Evolutionary conservation across 495 filamentous ascomycete species (phyloP).

Genomic region (Oleoguttula mirabilis): DNA sequence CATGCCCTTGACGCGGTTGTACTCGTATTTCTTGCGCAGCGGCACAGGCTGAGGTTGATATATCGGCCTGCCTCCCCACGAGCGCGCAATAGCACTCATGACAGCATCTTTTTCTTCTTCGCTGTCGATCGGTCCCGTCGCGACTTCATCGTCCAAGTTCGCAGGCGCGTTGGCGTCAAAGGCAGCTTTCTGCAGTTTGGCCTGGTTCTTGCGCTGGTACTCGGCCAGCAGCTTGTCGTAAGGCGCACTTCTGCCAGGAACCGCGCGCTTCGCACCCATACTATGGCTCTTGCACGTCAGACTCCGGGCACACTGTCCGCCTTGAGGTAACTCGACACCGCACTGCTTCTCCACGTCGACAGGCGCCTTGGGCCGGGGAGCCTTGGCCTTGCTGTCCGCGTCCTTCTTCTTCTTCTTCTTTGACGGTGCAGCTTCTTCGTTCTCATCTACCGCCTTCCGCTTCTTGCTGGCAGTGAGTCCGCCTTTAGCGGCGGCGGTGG

Average conservation of each 20-base stretch:
- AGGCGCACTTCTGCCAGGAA: conserved; percentile 78
- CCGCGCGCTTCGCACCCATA: conserved; percentile 89
- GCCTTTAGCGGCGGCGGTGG: conserved; percentile 53
- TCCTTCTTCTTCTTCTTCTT: conserved; percentile 59
- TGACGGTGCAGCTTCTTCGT: conserved; percentile 42
- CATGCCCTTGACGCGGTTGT: conserved; percentile 80
- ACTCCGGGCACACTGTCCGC: conserved; percentile 77
- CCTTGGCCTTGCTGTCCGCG: conserved; percentile 71
- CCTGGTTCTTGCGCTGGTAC: conserved; percentile 99
- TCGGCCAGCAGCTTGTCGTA: conserved; percentile 89
- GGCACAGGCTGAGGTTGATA: conserved; percentile 51
- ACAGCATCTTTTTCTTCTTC: conserved; percentile 86
- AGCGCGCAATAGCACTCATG: conserved; percentile 68
- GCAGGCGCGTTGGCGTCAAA: conserved; percentile 90
- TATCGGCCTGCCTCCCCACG: conserved; percentile 59
- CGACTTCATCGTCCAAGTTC: conserved; percentile 73
- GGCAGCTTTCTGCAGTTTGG: conserved; percentile 87
- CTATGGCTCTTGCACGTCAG: conserved; percentile 94
- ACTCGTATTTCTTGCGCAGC: conserved; percentile 62
- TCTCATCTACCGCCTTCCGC: conserved; percentile 72
- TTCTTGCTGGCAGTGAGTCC: conserved; percentile 67
- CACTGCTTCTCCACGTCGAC: conserved; percentile 98
- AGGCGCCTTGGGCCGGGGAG: conserved; percentile 80
- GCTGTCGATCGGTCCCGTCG: conserved; percentile 65
- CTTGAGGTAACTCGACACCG: conserved; percentile 74